These are phyloP conservation scores for Exsudoporus floridanus DNA, from an alignment of 1,284 basidiomycete species.

Conservation along the genomic window DNA sequence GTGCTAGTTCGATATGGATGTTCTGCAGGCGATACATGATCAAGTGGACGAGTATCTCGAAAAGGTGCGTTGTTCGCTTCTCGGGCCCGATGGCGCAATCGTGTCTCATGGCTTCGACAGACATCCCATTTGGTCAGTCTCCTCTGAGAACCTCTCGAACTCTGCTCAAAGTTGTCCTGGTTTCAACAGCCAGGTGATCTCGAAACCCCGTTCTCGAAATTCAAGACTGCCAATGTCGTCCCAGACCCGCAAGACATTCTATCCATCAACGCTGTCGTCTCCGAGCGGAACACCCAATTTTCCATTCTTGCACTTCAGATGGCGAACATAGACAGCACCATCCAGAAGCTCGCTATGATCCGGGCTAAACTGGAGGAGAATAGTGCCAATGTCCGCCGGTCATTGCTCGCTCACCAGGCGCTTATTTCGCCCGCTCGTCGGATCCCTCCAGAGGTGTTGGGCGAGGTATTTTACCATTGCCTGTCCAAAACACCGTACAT, in stretches of 20 bases:
- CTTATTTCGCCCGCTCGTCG: conserved; percentile 29
- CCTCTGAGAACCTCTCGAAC: neutral
- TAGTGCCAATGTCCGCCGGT: conserved; percentile 15
- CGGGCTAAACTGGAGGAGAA: conserved; percentile 14
- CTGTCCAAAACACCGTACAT: conserved; percentile 30
- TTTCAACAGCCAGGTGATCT: conserved; percentile 14
- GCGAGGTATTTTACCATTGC: conserved; percentile 40
- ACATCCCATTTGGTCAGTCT: conserved; percentile 23
- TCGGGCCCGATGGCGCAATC: conserved; percentile 33
- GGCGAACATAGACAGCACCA: conserved; percentile 12
- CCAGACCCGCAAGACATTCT: conserved; percentile 14
- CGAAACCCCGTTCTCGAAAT: conserved; percentile 19
- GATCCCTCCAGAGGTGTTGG: conserved; percentile 39
- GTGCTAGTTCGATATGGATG: conserved; percentile 15
- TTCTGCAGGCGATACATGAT: conserved; percentile 13
- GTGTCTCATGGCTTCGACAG: conserved; percentile 31
- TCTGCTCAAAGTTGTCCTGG: neutral
- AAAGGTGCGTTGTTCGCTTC: conserved; percentile 23
- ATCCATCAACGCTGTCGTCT: conserved; percentile 19
- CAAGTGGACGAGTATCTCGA: conserved; percentile 19
- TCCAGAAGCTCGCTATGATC: conserved; percentile 21
- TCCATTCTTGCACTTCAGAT: conserved; percentile 19
- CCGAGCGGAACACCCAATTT: conserved; percentile 21
- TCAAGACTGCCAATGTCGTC: conserved; percentile 5
- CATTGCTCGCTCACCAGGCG: conserved; percentile 20